These are phyloP conservation scores for Naegleria gruberi DNA, from an alignment of 208 protist species.

Conservation along the genomic window DNA sequence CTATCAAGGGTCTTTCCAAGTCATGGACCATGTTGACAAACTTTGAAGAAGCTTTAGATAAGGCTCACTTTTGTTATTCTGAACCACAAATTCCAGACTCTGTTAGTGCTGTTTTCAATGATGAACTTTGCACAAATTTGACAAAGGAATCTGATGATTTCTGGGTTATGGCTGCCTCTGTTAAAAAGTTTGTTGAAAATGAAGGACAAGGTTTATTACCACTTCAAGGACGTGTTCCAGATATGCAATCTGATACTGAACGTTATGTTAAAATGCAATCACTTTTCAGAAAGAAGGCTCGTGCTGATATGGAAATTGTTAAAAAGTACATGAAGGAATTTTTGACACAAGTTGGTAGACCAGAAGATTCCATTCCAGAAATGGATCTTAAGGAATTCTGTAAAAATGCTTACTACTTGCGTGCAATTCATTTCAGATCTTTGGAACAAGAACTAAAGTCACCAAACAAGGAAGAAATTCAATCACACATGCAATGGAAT, in stretches of 20 bases:
- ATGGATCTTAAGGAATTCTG: conserved; percentile 25
- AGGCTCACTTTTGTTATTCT: background rate
- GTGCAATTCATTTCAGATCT: conserved; percentile 22
- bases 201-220: conserved; percentile 14
- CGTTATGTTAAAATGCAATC: background rate
- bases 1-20: background rate
- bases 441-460: conserved; percentile 29
- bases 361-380: background rate
- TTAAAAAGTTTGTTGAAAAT: conserved; percentile 9
- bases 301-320: background rate
- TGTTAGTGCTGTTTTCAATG: background rate
- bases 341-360: background rate
- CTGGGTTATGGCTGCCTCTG: background rate
- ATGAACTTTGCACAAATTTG: background rate
- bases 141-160: background rate
- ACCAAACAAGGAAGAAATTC: background rate
- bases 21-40: background rate
- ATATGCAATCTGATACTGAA: background rate
- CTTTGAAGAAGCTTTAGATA: background rate
- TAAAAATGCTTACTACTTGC: conserved; percentile 36
- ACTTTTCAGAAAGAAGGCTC: background rate
- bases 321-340: background rate
- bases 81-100: background rate
- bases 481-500: background rate
- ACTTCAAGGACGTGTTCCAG: background rate